phyloP scores from a whole-genome alignment of 148 eudicot species.

The Rhododendron mucronatum region DNA sequence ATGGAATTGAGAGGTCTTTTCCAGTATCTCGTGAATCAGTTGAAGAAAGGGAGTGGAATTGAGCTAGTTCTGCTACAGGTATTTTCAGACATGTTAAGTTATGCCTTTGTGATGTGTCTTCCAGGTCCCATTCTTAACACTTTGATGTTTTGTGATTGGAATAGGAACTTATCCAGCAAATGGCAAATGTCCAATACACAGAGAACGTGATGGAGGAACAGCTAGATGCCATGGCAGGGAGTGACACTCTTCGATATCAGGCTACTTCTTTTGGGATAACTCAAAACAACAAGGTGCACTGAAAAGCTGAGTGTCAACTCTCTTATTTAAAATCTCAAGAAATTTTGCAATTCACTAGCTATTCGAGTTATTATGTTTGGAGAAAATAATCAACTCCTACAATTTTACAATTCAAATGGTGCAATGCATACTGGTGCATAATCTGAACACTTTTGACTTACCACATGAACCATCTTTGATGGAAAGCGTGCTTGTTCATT shows the following conservation, averaged over 20 bases:
- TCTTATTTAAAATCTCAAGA: background rate
- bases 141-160: slow-evolving; percentile 8
- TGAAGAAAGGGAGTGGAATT: slow-evolving; percentile 89
- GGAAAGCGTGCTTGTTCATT: background rate
- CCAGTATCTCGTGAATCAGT: slow-evolving; percentile 90
- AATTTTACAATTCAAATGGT: background rate
- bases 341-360: background rate
- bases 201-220: slow-evolving; percentile 99
- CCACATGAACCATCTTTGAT: background rate
- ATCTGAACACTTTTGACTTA: background rate
- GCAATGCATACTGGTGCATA: background rate
- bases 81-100: slow-evolving; percentile 5
- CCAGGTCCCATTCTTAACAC: background rate
- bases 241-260: slow-evolving; percentile 87
- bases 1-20: slow-evolving; percentile 98
- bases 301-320: background rate
- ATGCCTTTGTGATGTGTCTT: background rate
- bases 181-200: slow-evolving; percentile 96
- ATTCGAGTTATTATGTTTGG: background rate
- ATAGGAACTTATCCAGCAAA: slow-evolving; percentile 96
- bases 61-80: slow-evolving; percentile 97
- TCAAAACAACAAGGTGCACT: slow-evolving; percentile 79
- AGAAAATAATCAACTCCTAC: slow-evolving; percentile 1
- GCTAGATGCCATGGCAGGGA: slow-evolving; percentile 97
- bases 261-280: slow-evolving; percentile 90